These are phyloP conservation scores for Penicillium lividum DNA, from an alignment of 495 filamentous ascomycete species.

Conservation along the genomic window DNA sequence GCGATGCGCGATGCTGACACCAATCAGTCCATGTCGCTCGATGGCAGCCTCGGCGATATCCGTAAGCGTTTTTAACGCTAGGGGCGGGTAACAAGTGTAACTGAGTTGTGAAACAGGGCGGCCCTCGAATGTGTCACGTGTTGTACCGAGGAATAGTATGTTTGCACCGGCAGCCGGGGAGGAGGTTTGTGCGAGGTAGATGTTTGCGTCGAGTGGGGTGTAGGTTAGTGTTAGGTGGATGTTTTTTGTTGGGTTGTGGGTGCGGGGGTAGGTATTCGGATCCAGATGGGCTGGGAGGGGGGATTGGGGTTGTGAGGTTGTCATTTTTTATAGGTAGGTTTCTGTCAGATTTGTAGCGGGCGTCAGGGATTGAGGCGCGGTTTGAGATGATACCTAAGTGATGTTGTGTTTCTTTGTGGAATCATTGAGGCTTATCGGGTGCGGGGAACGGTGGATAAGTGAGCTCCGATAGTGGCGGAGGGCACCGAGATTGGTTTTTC, in stretches of 20 bases:
- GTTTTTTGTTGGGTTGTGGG: slow-evolving; percentile 29
- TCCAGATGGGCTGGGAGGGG: slow-evolving; percentile 37
- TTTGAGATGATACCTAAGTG: not conserved
- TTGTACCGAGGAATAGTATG: slow-evolving; percentile 86
- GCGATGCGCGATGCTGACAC: slow-evolving; percentile 81
- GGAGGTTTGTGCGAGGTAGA: slow-evolving; percentile 65
- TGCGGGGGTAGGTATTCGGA: slow-evolving; percentile 46
- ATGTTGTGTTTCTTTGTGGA: not conserved
- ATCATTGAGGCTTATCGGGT: slow-evolving; percentile 21
- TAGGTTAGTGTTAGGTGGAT: slow-evolving; percentile 58
- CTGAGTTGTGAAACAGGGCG: slow-evolving; percentile 74
- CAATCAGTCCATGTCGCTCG: slow-evolving; percentile 60
- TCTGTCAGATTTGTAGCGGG: not conserved
- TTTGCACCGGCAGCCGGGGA: slow-evolving; percentile 85
- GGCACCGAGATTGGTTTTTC: slow-evolving; percentile 9
- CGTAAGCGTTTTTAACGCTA: slow-evolving; percentile 74
- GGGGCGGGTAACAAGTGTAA: slow-evolving; percentile 79
- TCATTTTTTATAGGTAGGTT: slow-evolving; percentile 11
- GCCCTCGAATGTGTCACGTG: slow-evolving; percentile 75
- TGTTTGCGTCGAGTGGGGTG: slow-evolving; percentile 57
- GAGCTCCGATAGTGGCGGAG: slow-evolving; percentile 20
- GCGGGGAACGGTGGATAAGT: slow-evolving; percentile 29
- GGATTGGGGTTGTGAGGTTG: slow-evolving; percentile 16
- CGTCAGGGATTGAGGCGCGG: not conserved
- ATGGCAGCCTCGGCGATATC: slow-evolving; percentile 63